phyloP scores from a whole-genome alignment of 2,329 filamentous ascomycete genomes.

The Polychaeton citri region DNA sequence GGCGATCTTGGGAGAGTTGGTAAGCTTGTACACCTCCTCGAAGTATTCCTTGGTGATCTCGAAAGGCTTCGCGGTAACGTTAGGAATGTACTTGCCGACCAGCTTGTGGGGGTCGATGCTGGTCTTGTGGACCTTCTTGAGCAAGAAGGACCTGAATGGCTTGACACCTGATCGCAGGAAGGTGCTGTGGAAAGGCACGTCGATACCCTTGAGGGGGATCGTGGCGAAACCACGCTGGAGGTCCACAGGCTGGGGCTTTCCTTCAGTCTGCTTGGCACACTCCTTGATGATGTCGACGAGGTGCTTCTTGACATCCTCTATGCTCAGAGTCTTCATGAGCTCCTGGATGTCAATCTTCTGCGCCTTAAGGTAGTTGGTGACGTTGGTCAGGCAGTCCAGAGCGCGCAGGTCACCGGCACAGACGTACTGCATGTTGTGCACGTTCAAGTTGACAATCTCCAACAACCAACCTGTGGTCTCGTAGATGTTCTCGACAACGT shows the following conservation, averaged over 20 bases:
- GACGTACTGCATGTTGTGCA: slow-evolving; percentile 58
- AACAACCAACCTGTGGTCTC: slow-evolving; percentile 91
- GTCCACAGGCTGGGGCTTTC: slow-evolving; percentile 77
- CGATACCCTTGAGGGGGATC: slow-evolving; percentile 91
- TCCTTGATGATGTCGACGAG: slow-evolving; percentile 83
- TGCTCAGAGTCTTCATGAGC: slow-evolving; percentile 70
- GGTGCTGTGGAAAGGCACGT: slow-evolving; percentile 97
- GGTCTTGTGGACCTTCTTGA: slow-evolving; percentile 99
- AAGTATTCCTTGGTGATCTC: slow-evolving; percentile 97
- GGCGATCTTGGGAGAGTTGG: slow-evolving; percentile 65
- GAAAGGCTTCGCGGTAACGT: slow-evolving; percentile 93
- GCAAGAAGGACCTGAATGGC: slow-evolving; percentile 93
- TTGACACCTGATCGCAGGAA: slow-evolving; percentile 97
- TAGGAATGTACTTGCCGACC: slow-evolving; percentile 97
- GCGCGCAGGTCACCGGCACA: slow-evolving; percentile 54
- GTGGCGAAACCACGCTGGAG: slow-evolving; percentile 93
- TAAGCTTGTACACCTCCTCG: slow-evolving; percentile 93
- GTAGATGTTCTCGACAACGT: slow-evolving; percentile 88
- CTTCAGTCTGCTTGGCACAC: slow-evolving; percentile 72
- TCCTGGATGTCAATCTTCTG: slow-evolving; percentile 96
- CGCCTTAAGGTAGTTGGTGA: slow-evolving; percentile 89
- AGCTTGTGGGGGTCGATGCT: slow-evolving; percentile 95
- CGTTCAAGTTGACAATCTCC: slow-evolving; percentile 95
- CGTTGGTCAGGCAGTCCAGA: slow-evolving; percentile 55
- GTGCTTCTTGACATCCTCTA: slow-evolving; percentile 84